Evolutionary conservation across 306 rosid genomes (phyloP), one percentile per base, ranked within the genome.

Genomic region (Gleditsia sinensis): DNA sequence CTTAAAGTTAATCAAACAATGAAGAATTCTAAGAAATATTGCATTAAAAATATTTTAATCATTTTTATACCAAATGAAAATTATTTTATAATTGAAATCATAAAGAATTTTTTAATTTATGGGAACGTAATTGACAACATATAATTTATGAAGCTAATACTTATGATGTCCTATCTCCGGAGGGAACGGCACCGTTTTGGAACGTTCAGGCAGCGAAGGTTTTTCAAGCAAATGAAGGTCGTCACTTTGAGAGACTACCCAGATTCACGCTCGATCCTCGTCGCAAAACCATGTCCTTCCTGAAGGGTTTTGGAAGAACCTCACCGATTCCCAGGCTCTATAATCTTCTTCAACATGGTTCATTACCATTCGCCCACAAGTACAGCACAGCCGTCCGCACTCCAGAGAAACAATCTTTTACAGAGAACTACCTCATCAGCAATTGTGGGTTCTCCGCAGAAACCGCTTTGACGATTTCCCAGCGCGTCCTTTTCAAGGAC

Each of bases 361-460:
- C 46, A 12, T 27, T 21, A 6, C 34, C 73, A 11, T 28, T 50
- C 10, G 5, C 13, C 57, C 28, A 6, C 30, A 42, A n/a, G 21
- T 72, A 7, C 46, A 19, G 43, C 33, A 17, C 77, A 43, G 1
- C 46, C 24, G n/a, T 12, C 6, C 3, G 11, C 43, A 40, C 55
- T 53, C 42, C 56, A 13, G 60, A 67, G 39, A 9, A 65, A 48
- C 40, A 4, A 11, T 64, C 70, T 7, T 81, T 74, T 53, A 51
- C 64, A 1, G 61, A 74, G 30, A 78, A 83, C 3, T 79, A 85
- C 49, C 77, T 85, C 72, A 56, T 68, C 54, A 76, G 56, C 63
- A 58, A 66, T 13, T 67, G 51, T 42, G 74, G 81, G 11, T 86
- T 82, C 25, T 76, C 87, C 17, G 67, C 45, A 1, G 16, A 74